Base-by-base conservation (phyloP, 192 early-diverging fungal species). In the Backusella parvicylindrica region DNA sequence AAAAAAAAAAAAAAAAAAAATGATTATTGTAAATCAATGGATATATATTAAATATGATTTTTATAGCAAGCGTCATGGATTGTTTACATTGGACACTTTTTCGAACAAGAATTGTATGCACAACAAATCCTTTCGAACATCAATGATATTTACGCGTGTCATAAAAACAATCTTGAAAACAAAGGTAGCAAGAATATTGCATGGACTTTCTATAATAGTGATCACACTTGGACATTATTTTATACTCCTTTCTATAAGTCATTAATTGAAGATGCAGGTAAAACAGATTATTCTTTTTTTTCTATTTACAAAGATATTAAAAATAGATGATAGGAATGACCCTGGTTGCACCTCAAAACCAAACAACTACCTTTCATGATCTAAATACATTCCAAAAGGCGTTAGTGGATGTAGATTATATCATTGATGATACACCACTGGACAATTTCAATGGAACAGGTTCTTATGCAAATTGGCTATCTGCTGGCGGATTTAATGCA, bases 201-300 rank as follows among this genome's bases (percentile, higher is more conserved):
- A 11, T 53, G 50, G 50, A 23, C n/a, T 53, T 53, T 53, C 9
- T 53, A 53, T 53, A 53, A 26, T 23, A 53, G n/a, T 23, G 49
- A 31, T 23, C 15, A 50, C 1, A 32, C 7, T 21, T 72, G 70
- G 70, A 56, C 30, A 13, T 12, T 56, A 9, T 23, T 16, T 26
- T 36, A 50, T 23, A 23, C 53, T 26, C 32, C n/a, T n/a, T 72
- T 56, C 36, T 9, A 26, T 6, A 50, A 35, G 12, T 32, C 47
- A 60, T 35, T 72, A 21, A 49, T 60, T 21, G 28, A 53, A 32
- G 50, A 72, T 72, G 70, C 70, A 37, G 70, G 70, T 56, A 72
- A 41, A 23, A 21, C 6, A 23, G 50, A 53, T n/a, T n/a, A n/a
- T n/a, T 56, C 5, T 21, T 6, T 56, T 16, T 56, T 2, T n/a